A percentile compares a stretch with the other conserved stretches of the same genome.
These are phyloP conservation scores for Amylocystis lapponica DNA, from an alignment of 768 basidiomycete genomes.

Conservation along the genomic window DNA sequence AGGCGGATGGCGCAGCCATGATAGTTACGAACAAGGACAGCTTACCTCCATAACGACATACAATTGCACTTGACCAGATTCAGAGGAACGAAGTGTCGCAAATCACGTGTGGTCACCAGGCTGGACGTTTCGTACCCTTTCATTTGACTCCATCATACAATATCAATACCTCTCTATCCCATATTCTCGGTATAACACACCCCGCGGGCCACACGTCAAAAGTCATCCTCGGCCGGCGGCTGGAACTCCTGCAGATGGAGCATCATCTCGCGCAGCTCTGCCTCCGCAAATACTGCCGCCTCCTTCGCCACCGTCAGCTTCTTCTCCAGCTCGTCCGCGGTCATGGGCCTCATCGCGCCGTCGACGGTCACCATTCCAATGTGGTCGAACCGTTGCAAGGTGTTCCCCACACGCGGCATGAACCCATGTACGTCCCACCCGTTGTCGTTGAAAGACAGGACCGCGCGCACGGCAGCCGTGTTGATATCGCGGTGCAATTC, in stretches of 20 bases:
- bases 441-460: constrained; percentile 77
- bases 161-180: too few species aligned
- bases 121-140: too few species aligned
- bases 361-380: constrained; percentile 52
- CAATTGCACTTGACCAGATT: too few species aligned
- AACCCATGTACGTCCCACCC: constrained; percentile 74
- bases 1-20: too few species aligned
- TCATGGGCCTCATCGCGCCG: constrained; percentile 44
- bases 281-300: constrained; percentile 65
- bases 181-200: too few species aligned
- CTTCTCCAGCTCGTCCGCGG: constrained; percentile 67
- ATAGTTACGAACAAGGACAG: too few species aligned
- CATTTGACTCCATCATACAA: too few species aligned
- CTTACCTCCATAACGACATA: too few species aligned
- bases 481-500: constrained; percentile 89
- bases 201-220: too few species aligned
- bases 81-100: too few species aligned
- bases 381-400: constrained; percentile 60
- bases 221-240: too few species aligned
- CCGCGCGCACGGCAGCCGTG: constrained; percentile 77
- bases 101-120: too few species aligned
- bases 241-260: constrained; percentile 52
- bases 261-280: constrained; percentile 72
- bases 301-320: constrained; percentile 66
- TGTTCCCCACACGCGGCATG: constrained; percentile 65